Evolutionary conservation across 169 alveolate genomes (phyloP).

Genomic region (Babesia caballi): DNA sequence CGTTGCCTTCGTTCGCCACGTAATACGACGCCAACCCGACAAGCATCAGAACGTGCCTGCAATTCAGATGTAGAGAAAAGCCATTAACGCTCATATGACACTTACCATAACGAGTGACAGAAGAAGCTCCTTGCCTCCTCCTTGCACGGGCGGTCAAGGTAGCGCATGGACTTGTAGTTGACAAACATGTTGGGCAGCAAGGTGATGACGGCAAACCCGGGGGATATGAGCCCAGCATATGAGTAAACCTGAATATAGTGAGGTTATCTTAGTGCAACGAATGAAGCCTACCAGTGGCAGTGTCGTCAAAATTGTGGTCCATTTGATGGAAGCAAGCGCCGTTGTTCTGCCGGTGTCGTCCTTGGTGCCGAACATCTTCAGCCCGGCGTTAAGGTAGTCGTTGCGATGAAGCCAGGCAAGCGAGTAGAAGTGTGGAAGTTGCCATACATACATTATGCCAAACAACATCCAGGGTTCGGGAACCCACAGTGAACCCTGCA

Average conservation of each 20-base stretch:
- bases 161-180: conserved; percentile 63
- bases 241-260: conserved; percentile 10
- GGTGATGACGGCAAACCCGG: conserved; percentile 54
- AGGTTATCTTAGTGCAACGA: too few relatives aligned
- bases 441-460: conserved; percentile 74
- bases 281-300: conserved; percentile 43
- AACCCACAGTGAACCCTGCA: conserved; percentile 23
- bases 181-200: conserved; percentile 68
- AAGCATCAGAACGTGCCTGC: conserved; percentile 72
- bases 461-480: conserved; percentile 74
- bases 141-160: conserved; percentile 52
- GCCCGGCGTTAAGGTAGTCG: conserved; percentile 72
- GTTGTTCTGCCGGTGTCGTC: conserved; percentile 75
- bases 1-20: conserved; percentile 16
- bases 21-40: conserved; percentile 69
- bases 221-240: conserved; percentile 39
- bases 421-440: conserved; percentile 78
- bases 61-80: conserved; percentile 17
- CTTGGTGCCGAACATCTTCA: conserved; percentile 70
- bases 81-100: not conserved
- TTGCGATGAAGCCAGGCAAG: conserved; percentile 76
- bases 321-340: conserved; percentile 65
- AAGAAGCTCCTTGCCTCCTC: conserved; percentile 63
- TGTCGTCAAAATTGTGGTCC: conserved; percentile 46
- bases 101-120: conserved; percentile 50